Evolutionary conservation across 192 early-diverging fungal species (phyloP).

Genomic region (Backusella parvicylindrica): DNA sequence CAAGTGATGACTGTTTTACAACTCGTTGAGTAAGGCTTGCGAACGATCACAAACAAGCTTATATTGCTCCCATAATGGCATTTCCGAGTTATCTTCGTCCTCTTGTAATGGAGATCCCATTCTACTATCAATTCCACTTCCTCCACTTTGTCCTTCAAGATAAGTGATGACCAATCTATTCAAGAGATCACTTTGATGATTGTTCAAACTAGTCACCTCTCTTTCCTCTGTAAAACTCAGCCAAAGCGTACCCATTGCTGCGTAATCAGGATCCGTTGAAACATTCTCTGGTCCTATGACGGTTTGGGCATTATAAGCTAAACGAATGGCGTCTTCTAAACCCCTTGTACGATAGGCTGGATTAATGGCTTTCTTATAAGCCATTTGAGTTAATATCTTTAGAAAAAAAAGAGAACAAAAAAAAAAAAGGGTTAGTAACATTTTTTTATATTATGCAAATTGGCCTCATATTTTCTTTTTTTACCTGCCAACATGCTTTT

Average conservation of each 20-base stretch:
- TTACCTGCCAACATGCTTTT: slow-evolving; percentile 21
- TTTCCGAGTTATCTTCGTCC: background rate
- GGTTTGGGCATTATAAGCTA: slow-evolving; percentile 23
- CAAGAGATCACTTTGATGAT: slow-evolving; percentile 19
- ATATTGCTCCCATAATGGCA: slow-evolving; percentile 16
- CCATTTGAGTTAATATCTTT: slow-evolving; percentile 15
- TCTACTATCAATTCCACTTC: background rate
- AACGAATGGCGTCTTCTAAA: slow-evolving; percentile 29
- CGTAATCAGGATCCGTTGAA: slow-evolving; percentile 6
- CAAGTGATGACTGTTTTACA: background rate
- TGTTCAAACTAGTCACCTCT: slow-evolving; percentile 3
- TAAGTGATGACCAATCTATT: slow-evolving; percentile 33
- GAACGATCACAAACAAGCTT: background rate
- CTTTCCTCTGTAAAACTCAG: slow-evolving; percentile 13
- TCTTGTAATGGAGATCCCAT: background rate
- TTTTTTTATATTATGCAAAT: background rate
- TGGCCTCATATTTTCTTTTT: background rate
- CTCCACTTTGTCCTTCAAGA: slow-evolving; percentile 27
- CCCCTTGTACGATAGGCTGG: slow-evolving; percentile 22
- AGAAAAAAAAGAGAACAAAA: background rate
- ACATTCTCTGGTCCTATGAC: slow-evolving; percentile 23
- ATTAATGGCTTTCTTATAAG: slow-evolving; percentile 18
- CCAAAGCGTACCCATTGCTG: slow-evolving; percentile 19
- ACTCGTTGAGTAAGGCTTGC: background rate
- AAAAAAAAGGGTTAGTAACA: background rate